Conservation (phyloP, 2,329 filamentous ascomycete species). For the Myriosclerotinia duriaeana region DNA sequence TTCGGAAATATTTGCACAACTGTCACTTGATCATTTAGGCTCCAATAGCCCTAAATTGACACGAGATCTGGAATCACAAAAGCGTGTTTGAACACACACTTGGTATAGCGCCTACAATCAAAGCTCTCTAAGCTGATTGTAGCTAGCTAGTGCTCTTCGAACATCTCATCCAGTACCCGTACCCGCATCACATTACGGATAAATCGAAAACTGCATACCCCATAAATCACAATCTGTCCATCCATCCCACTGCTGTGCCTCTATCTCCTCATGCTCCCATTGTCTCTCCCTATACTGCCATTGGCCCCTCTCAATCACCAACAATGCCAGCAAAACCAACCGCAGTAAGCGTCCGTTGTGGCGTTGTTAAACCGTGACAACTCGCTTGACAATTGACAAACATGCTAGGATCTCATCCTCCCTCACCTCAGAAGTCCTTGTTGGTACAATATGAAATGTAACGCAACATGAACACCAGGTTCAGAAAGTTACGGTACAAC, state of each 20-base stretch:
- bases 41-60: constrained; percentile 7
- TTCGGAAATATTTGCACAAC: constrained; percentile 11
- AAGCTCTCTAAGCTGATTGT: background rate
- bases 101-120: background rate
- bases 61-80: constrained; percentile 17
- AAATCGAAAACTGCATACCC: background rate
- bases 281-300: background rate
- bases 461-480: constrained; percentile 9
- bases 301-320: background rate
- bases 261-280: background rate
- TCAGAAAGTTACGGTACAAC: constrained; percentile 9
- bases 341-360: constrained; percentile 17
- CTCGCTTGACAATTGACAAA: background rate
- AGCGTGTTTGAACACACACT: background rate
- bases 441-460: constrained; percentile 2
- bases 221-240: background rate
- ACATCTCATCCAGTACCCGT: background rate
- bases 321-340: constrained; percentile 1
- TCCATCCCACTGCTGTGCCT: background rate
- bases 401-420: constrained; percentile 4
- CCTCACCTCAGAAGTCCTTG: background rate
- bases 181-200: constrained; percentile 8
- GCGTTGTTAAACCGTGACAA: background rate
- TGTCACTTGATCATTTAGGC: constrained; percentile 25
- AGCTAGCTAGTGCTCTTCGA: background rate